A percentile compares a stretch with the other conserved stretches of the same genome.
Conservation (phyloP, 2,329 filamentous ascomycete species). For the Colletotrichum tropicale region DNA sequence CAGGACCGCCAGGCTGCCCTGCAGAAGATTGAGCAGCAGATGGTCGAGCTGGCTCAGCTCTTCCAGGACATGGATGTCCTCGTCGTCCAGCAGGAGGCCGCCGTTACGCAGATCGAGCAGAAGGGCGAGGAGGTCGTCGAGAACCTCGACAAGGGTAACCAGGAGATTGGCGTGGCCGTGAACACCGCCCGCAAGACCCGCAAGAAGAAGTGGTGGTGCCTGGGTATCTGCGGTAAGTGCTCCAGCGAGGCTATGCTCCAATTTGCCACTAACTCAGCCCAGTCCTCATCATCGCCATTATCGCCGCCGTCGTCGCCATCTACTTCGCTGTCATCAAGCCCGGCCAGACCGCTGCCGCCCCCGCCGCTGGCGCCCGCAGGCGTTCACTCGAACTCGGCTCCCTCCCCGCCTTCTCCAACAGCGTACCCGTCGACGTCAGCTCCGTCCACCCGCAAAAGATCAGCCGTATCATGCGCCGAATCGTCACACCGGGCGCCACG, state of each 20-base stretch:
- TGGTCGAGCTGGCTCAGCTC: slow-evolving; percentile 84
- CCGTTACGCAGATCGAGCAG: slow-evolving; percentile 81
- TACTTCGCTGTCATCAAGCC: slow-evolving; percentile 48
- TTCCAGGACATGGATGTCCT: slow-evolving; percentile 90
- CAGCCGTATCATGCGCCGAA: slow-evolving; percentile 15
- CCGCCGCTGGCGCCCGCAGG: slow-evolving; percentile 22
- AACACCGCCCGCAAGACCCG: slow-evolving; percentile 79
- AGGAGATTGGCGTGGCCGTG: slow-evolving; percentile 82
- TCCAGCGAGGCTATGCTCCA: background rate
- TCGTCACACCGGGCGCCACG: background rate
- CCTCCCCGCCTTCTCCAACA: slow-evolving; percentile 24
- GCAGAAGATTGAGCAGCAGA: slow-evolving; percentile 88
- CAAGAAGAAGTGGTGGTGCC: slow-evolving; percentile 97
- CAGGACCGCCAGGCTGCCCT: slow-evolving; percentile 85
- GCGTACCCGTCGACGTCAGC: slow-evolving; percentile 22
- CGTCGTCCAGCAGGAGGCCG: slow-evolving; percentile 84
- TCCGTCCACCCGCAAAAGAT: background rate
- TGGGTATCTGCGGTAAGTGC: slow-evolving; percentile 71
- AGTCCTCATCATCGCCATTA: slow-evolving; percentile 58
- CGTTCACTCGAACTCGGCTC: slow-evolving; percentile 32
- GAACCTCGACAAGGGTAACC: slow-evolving; percentile 85
- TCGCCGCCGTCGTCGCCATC: slow-evolving; percentile 55
- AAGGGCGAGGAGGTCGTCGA: slow-evolving; percentile 85
- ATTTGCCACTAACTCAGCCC: slow-evolving; percentile 8
- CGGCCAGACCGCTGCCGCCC: slow-evolving; percentile 21